phyloP scores from a whole-genome alignment of 2,329 filamentous ascomycete genomes.

The Gaeumannomyces tritici region DNA sequence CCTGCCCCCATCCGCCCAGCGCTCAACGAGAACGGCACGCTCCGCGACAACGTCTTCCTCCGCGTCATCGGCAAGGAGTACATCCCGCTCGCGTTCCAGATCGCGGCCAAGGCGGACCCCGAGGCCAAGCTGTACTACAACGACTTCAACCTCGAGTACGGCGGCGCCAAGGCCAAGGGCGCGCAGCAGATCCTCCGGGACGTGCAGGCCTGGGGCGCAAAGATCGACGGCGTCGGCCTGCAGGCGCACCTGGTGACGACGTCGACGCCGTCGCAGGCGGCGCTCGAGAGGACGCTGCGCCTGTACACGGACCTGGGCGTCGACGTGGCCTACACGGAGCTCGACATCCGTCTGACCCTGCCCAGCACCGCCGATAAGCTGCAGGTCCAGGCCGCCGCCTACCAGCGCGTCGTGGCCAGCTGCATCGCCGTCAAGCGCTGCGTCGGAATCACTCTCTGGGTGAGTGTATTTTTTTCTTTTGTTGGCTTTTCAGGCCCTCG shows the following conservation, averaged over 20 bases:
- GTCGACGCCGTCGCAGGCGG: constrained; percentile 20
- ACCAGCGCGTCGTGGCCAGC: constrained; percentile 17
- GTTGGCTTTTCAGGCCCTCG: too few species aligned
- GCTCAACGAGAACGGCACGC: constrained; percentile 39
- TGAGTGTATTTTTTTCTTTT: constrained; percentile 5
- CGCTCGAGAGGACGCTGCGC: constrained; percentile 22
- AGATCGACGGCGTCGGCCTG: constrained; percentile 41
- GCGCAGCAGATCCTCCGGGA: constrained; percentile 22
- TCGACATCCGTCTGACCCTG: constrained; percentile 36
- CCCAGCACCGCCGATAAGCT: constrained; percentile 26
- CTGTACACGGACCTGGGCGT: constrained; percentile 30
- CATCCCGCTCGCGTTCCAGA: constrained; percentile 38
- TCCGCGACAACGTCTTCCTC: constrained; percentile 34
- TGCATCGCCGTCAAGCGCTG: constrained; percentile 16
- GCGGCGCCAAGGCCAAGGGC: constrained; percentile 22
- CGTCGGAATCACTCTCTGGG: constrained; percentile 19
- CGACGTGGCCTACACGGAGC: constrained; percentile 42
- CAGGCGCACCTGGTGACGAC: constrained; percentile 35
- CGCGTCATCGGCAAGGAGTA: constrained; percentile 37
- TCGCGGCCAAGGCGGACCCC: constrained; percentile 33
- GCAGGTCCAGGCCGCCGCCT: constrained; percentile 30
- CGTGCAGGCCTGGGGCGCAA: constrained; percentile 24
- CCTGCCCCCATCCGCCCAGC: constrained; percentile 6
- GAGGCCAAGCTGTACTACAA: constrained; percentile 43
- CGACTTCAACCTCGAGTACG: constrained; percentile 33